These are phyloP conservation scores for Neonectria ditissima DNA, from an alignment of 2,329 filamentous ascomycete genomes.

Conservation along the genomic window DNA sequence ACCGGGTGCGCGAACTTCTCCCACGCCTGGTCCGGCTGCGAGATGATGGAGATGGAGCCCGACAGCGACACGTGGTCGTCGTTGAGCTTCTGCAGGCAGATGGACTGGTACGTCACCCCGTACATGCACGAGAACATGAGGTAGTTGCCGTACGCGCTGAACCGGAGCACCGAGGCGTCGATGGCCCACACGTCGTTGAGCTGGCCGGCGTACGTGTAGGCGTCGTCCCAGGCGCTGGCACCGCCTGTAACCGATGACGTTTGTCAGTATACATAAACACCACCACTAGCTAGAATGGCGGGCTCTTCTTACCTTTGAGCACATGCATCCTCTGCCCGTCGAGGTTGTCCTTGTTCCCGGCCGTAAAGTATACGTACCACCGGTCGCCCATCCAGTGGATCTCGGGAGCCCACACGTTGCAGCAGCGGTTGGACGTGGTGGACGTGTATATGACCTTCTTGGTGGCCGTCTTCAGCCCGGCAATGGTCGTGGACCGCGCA, in stretches of 20 bases:
- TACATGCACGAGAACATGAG: slow-evolving; percentile 65
- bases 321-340: slow-evolving; percentile 64
- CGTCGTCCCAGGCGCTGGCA: slow-evolving; percentile 60
- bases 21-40: slow-evolving; percentile 61
- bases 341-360: slow-evolving; percentile 57
- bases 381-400: slow-evolving; percentile 58
- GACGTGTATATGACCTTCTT: slow-evolving; percentile 63
- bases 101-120: slow-evolving; percentile 49
- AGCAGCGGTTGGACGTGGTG: slow-evolving; percentile 58
- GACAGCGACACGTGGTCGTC: slow-evolving; percentile 55
- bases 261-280: too few species aligned
- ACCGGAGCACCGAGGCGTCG: slow-evolving; percentile 63
- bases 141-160: slow-evolving; percentile 58
- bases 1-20: slow-evolving; percentile 61
- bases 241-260: too few species aligned
- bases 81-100: slow-evolving; percentile 54
- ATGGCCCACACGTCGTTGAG: slow-evolving; percentile 62
- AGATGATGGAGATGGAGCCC: slow-evolving; percentile 60
- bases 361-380: slow-evolving; percentile 68
- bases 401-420: slow-evolving; percentile 69
- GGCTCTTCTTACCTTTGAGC: slow-evolving; percentile 55
- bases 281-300: background rate
- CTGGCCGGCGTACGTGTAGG: slow-evolving; percentile 59
- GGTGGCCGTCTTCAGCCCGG: slow-evolving; percentile 63
- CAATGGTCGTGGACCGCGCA: slow-evolving; percentile 62